Base-by-base conservation (phyloP, 306 rosid species). In the Delonix regia region DNA sequence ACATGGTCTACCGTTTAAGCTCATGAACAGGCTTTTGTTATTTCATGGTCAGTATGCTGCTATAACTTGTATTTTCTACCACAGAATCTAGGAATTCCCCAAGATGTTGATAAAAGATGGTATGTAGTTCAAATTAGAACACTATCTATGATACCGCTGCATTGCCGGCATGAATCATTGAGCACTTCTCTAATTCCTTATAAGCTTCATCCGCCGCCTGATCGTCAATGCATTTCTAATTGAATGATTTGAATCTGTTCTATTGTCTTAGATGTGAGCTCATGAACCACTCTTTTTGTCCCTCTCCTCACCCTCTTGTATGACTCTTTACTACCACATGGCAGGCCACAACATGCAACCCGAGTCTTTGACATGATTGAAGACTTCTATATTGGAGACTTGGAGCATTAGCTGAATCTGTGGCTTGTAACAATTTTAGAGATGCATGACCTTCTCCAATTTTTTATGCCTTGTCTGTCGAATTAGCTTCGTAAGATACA, bases 341-440 rank as follows among this genome's bases (percentile, higher is more conserved):
- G 83, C 88, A 92, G 98, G 78, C 98, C 98, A 33, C 98, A 94
- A 71, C 98, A 94, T 33, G 97, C 94, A 49, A 92, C 94, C 80
- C 92, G 96, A 80, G 97, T 90, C 57, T 94, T 86, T 60, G 98
- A 94, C 86, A 90, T 92, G 94, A 91, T 94, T 65, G 91, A 92
- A 2, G 98, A 92, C 80, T 94, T 94, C 73, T 87, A 82, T 71
- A 60, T 92, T 65, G 98, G 98, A 56, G 89, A 94, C 78, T 80
- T 94, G 85, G 74, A 82, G 82, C 86, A 75, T 34, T 85, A 82
- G 64, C 77, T 22, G 33, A 45, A 74, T 52, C 18, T 25, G 19
- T 57, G 22, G 39, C 15, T 68, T 67, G 65, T 65, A 69, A 51
- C 14, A 27, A 76, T 78, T 56, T 28, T 14, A 25, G 81, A 65